Percentiles rank a stretch among this genome's conserved stretches.
Conservation (phyloP, 768 basidiomycete species). For the Pholiota microspora region DNA sequence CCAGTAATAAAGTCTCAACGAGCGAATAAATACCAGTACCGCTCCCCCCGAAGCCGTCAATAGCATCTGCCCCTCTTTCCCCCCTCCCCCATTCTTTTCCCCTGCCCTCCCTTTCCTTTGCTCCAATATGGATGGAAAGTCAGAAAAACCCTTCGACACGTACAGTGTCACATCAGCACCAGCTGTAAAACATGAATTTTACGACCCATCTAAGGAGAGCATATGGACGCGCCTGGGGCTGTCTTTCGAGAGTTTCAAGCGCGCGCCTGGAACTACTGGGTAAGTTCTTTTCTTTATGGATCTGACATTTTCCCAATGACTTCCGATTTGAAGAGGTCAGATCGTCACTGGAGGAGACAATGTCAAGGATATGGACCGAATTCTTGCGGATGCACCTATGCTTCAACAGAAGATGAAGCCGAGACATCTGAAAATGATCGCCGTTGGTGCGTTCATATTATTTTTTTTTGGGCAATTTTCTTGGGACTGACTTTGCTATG, state of each 20-base stretch:
- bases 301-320: background rate
- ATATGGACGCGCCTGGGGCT: conserved; percentile 43
- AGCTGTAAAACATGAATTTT: conserved; percentile 33
- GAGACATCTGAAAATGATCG: conserved; percentile 46
- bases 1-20: background rate
- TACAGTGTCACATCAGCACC: conserved; percentile 24
- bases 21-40: background rate
- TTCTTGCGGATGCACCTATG: conserved; percentile 41
- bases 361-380: conserved; percentile 32
- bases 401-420: conserved; percentile 49
- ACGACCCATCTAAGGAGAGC: conserved; percentile 46
- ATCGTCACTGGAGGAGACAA: conserved; percentile 32
- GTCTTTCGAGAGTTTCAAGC: conserved; percentile 42
- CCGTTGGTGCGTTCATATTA: conserved; percentile 38
- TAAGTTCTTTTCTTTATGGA: conserved; percentile 19
- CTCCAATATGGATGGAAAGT: background rate
- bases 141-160: background rate
- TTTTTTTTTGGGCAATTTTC: background rate
- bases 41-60: background rate
- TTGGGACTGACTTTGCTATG: background rate
- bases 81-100: background rate
- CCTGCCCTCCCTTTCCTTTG: background rate
- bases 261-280: conserved; percentile 46
- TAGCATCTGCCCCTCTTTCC: background rate
- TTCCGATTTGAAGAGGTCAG: conserved; percentile 30